Evolutionary conservation across 192 early-diverging fungal species (phyloP), one percentile per base, ranked within the genome.

Genomic region (Phlyctochytrium arcticum): DNA sequence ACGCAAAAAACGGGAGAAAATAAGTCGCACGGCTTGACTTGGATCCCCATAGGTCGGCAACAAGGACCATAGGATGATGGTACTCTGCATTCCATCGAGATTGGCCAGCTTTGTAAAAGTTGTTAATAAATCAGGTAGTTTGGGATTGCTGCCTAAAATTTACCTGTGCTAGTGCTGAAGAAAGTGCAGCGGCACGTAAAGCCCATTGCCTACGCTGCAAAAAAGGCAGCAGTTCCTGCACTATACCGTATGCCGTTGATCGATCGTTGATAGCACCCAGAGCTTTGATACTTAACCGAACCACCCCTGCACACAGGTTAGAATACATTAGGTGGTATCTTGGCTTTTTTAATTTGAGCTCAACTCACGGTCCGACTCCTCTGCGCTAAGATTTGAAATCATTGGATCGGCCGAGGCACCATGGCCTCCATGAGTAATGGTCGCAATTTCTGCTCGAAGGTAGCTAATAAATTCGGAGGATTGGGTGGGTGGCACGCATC

Each of bases 41-140:
- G 77, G 73, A 53, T 84, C 82, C 4, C 74, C 77, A 44, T 77
- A 84, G 2, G 81, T 66, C 4, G 82, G 79, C 10, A 84, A 35
- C 17, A 84, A 36, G 6, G 75, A 58, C 82, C 82, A 84, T n/a
- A 73, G 34, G 48, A 76, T 62, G 6, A 72, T 60, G 17, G 60
- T 29, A 10, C 27, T 46, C 26, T 75, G 71, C 15, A 74, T 48
- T n/a, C 58, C 44, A 36, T 74, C 67, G n/a, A 80, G 53, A 62
- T 74, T 54, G 6, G 62, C 53, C 12, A 75, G 34, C 65, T 65
- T 36, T 8, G n/a, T 44, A 44, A n/a, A 44, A 12, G 39, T n/a
- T 42, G 37, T n/a, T 19, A 44, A 44, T 19, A 44, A n/a, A n/a
- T n/a, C n/a, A n/a, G n/a, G n/a, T n/a, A n/a, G n/a, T n/a, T n/a